phyloP scores from a whole-genome alignment of 2,329 filamentous ascomycete species.

The Trichoderma breve region DNA sequence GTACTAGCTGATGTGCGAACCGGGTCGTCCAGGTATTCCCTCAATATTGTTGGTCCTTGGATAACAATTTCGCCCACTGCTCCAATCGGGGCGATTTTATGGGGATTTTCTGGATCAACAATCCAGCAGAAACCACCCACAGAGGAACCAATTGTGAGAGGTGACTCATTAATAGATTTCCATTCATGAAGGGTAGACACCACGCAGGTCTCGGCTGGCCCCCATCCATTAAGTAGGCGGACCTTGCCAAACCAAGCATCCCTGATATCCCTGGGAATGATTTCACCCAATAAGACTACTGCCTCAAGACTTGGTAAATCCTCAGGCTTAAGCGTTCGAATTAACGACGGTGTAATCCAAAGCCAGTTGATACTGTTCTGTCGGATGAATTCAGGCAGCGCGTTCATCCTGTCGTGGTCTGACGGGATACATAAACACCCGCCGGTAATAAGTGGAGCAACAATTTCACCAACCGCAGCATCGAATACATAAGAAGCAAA shows the following conservation, averaged over 20 bases:
- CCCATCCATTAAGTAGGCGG: slow-evolving; percentile 25
- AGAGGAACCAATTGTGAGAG: slow-evolving; percentile 15
- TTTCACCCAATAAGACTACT: slow-evolving; percentile 18
- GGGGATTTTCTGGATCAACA: slow-evolving; percentile 10
- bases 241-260: slow-evolving; percentile 21
- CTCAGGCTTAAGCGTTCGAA: neutral
- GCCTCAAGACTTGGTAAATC: slow-evolving; percentile 15
- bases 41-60: slow-evolving; percentile 16
- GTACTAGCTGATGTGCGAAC: neutral
- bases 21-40: slow-evolving; percentile 19
- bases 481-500: slow-evolving; percentile 20
- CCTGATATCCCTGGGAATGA: slow-evolving; percentile 7
- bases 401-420: slow-evolving; percentile 18
- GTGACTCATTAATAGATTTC: slow-evolving; percentile 10
- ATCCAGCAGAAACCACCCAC: slow-evolving; percentile 19
- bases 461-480: slow-evolving; percentile 16
- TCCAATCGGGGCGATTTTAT: slow-evolving; percentile 15
- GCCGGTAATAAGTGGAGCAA: slow-evolving; percentile 2
- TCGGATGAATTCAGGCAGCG: slow-evolving; percentile 13
- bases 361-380: slow-evolving; percentile 7
- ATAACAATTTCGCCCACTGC: slow-evolving; percentile 18
- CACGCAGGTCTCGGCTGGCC: slow-evolving; percentile 23
- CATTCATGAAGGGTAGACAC: slow-evolving; percentile 20
- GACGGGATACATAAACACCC: slow-evolving; percentile 11
- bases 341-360: slow-evolving; percentile 19